Percentiles rank a stretch among this genome's conserved stretches.
Evolutionary conservation across 805 yeast species (phyloP).

Genomic region (Yarrowia sp.): DNA sequence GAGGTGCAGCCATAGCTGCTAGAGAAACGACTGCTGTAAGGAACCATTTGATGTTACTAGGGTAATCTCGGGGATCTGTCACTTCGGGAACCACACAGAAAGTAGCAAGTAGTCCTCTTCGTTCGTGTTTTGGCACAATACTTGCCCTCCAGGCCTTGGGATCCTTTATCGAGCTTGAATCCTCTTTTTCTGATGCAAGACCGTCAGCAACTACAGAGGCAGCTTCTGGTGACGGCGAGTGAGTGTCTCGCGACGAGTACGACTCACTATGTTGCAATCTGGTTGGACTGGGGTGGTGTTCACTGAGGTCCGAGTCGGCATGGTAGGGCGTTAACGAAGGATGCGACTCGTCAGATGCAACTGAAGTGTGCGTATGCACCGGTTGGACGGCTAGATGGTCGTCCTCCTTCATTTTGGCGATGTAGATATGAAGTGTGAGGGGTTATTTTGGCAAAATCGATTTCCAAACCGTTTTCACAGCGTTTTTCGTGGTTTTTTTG

Average conservation of each 20-base stretch:
- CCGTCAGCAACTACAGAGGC: neutral
- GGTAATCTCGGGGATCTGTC: slow-evolving; percentile 65
- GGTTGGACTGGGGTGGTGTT: slow-evolving; percentile 8
- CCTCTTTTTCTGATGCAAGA: neutral
- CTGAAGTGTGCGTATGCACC: neutral
- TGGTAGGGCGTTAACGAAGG: neutral
- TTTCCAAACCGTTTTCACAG: neutral
- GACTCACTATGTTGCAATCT: neutral
- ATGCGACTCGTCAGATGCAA: neutral
- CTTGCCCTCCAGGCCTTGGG: slow-evolving; percentile 2
- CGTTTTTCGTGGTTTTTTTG: no score
- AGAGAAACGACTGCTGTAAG: slow-evolving; percentile 64
- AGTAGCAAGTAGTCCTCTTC: slow-evolving; percentile 58
- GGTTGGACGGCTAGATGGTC: neutral
- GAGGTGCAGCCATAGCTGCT: slow-evolving; percentile 79
- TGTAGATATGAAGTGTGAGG: neutral
- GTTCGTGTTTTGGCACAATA: slow-evolving; percentile 41
- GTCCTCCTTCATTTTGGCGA: neutral
- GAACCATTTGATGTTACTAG: slow-evolving; percentile 47
- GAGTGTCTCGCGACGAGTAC: neutral
- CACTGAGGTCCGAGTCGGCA: slow-evolving; percentile 1
- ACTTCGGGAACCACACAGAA: slow-evolving; percentile 62
- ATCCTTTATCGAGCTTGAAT: neutral
- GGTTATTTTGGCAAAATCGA: neutral
- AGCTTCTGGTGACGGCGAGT: neutral